These are phyloP conservation scores for Aspergillus bombycis DNA, from an alignment of 2,329 filamentous ascomycete species.

Conservation along the genomic window DNA sequence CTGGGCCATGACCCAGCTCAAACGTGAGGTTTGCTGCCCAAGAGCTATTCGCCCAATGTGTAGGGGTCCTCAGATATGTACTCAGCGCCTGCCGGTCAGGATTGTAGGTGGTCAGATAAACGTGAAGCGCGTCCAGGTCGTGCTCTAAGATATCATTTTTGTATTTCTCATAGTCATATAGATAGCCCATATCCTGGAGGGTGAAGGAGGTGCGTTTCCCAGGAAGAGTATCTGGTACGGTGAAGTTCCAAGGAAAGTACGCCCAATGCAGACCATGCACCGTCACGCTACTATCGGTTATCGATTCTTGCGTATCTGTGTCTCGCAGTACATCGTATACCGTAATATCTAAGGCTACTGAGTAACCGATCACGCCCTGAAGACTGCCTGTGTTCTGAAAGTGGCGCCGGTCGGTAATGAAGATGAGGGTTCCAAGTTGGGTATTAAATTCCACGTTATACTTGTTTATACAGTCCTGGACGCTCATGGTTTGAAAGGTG, in stretches of 20 bases:
- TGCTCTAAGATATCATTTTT: background rate
- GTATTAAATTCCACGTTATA: constrained; percentile 13
- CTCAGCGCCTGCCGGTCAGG: background rate
- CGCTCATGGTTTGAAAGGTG: constrained; percentile 3
- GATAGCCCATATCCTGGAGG: background rate
- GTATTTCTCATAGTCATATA: background rate
- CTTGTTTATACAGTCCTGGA: constrained; percentile 3
- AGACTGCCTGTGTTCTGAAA: constrained; percentile 4
- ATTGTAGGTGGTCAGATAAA: background rate
- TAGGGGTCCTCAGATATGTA: background rate
- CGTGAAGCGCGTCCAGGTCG: background rate
- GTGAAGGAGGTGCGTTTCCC: background rate
- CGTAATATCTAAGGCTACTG: background rate
- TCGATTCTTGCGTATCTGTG: background rate
- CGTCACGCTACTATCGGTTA: background rate
- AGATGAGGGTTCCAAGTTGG: constrained; percentile 1
- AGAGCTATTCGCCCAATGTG: background rate
- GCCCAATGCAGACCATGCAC: background rate
- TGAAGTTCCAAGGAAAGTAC: background rate
- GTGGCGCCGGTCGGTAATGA: constrained; percentile 1
- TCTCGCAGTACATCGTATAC: too few relatives aligned
- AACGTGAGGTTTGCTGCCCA: background rate
- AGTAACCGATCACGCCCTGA: background rate
- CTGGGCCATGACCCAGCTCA: background rate
- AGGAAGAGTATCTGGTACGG: background rate